phyloP scores from a whole-genome alignment of 139 green algal species.

The Coelastrella sp. region DNA sequence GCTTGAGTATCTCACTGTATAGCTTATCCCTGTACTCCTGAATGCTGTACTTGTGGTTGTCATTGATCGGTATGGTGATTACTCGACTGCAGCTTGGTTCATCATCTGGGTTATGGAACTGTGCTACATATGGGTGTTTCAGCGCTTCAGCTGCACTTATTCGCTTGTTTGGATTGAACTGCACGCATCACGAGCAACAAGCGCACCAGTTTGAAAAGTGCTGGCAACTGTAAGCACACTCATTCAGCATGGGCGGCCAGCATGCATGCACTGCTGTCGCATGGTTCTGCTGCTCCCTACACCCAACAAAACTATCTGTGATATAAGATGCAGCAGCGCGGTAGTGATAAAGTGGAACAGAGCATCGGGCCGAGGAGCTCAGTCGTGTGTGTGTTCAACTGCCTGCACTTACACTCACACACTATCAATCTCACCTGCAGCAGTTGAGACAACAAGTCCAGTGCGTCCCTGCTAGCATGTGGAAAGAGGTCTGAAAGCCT shows the following conservation, averaged over 20 bases:
- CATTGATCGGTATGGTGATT: conserved; percentile 94
- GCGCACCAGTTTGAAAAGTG: too few relatives aligned
- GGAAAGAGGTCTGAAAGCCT: conserved; percentile 84
- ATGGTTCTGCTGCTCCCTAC: too few relatives aligned
- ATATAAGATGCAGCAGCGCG: too few relatives aligned
- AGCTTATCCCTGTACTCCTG: conserved; percentile 44
- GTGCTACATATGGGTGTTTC: conserved; percentile 93
- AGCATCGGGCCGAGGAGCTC: too few relatives aligned
- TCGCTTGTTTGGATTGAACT: conserved; percentile 77
- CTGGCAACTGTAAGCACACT: too few relatives aligned
- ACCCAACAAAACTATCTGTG: too few relatives aligned
- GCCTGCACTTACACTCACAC: too few relatives aligned
- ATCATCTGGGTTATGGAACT: conserved; percentile 93
- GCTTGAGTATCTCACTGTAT: conserved; percentile 37
- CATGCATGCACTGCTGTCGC: too few relatives aligned
- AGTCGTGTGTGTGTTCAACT: too few relatives aligned
- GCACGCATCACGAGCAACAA: background rate
- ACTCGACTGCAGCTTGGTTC: conserved; percentile 77
- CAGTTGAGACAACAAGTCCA: conserved; percentile 87
- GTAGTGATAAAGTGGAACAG: too few relatives aligned
- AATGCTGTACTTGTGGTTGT: conserved; percentile 94
- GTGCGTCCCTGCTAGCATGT: conserved; percentile 76
- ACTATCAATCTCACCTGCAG: conserved; percentile 73
- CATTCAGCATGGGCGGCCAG: too few relatives aligned
- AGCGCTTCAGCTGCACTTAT: conserved; percentile 91